Base-by-base conservation (phyloP, 148 eudicot species). In the Agrostemma githago region DNA sequence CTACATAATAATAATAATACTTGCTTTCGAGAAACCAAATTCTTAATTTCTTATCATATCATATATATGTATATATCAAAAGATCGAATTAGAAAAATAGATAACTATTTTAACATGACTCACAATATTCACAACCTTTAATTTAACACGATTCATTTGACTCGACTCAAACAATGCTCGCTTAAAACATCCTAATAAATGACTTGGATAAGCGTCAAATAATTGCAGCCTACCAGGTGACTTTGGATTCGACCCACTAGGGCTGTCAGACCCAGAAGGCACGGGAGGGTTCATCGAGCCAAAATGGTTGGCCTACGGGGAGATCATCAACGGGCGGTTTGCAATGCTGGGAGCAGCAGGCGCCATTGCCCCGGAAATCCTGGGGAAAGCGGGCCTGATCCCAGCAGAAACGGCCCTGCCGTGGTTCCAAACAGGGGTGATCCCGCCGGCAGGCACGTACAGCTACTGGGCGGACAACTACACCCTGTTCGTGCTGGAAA, bases 221-320 rank as follows among this genome's bases (percentile, higher is more conserved):
- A n/a, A n/a, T n/a, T 63, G 70, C 89, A 95, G 99, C 77, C 88
- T 95, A 39, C 99, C 99, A 17, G 99, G 99, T 72, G 99, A 95
- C 87, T 95, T 12, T 8, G 99, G 99, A 51, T 95, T 95, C 73
- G 99, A 95, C 83, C 99, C 99, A 4, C 86, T 95, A 10, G 99
- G 99, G 3, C 89, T 95, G 9, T 95, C 99, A 0, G 99, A 95
- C 89, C 99, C 99, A 12, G 99, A 92, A 80, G 99, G 99, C 44
- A 86, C 99, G 3, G 99, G 99, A 71, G 97, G 99, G 19, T 95
- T 95, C 94, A 95, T 95, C 61, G 99, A 95, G 80, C 99, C 99
- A 16, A 92, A 53, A 79, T 95, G 99, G 99, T 68, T 95, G 65
- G 99, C 99, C 59, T 95, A 95, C 64, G 99, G 99, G 16, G 99